Base-by-base conservation (phyloP, 768 basidiomycete species). In the Candolleomyces eurysporus region DNA sequence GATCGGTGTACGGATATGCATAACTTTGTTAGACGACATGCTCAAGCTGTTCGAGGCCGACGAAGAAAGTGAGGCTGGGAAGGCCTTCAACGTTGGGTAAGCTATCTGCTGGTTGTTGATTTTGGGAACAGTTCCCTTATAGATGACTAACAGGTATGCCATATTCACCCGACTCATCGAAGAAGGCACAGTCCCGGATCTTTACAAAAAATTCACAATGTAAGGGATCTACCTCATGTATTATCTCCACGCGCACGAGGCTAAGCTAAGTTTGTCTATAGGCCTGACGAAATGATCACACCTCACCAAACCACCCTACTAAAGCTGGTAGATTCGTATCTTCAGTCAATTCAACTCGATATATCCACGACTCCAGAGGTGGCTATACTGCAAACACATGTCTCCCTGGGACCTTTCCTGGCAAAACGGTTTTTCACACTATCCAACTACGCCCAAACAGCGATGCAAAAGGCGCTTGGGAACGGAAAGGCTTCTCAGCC, bases 241-340 rank as follows among this genome's bases (percentile, higher is more conserved):
- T 62, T 45, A 42, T 21, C 50, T 26, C 30, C 42, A 19, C 13
- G 43, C 48, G 5, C 43, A 51, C 46, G 55, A 54, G 45, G n/a
- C 54, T 57, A 52, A 40, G 13, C 22, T 22, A 50, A 64, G 43
- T 64, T 64, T 9, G 48, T 32, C 36, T 53, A 36, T 70, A 92
- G 92, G 61, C 63, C 75, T 22, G 85, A 82, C 50, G 93, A 94
- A 74, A 79, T 87, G 13, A 83, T 95, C 45, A 86, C 91, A 5
- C 92, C 94, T 0, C 88, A 90, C 65, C 95, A 96, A 71, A 92
- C 88, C 4, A 90, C 85, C n/a, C 76, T 96, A 11, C 83, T 97
- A 61, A 96, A 95, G 73, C 78, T 96, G 16, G 76, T 95, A 13
- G 95, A 96, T 70, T 90, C 92, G 1, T 89, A 92, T 69, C 77